phyloP scores from a whole-genome alignment of 495 filamentous ascomycete genomes.

The Annulohypoxylon maeteangense region DNA sequence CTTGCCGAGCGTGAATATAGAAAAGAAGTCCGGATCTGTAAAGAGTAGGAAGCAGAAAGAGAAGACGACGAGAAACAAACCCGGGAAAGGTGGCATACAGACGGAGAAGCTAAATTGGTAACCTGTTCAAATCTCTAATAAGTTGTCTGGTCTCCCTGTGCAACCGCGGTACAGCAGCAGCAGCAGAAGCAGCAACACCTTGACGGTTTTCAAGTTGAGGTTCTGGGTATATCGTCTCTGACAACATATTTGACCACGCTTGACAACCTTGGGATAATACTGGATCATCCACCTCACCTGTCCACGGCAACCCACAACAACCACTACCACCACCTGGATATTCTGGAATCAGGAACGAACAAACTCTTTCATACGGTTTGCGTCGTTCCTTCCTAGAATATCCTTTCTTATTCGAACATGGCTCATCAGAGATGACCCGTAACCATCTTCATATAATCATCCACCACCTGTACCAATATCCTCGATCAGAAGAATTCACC shows the following conservation, averaged over 20 bases:
- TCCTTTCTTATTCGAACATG: constrained; percentile 36
- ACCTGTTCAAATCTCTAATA: constrained; percentile 15
- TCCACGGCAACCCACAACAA: not conserved
- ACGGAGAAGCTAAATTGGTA: constrained; percentile 12
- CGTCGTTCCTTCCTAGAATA: constrained; percentile 21
- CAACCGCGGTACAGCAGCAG: constrained; percentile 34
- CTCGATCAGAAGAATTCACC: constrained; percentile 7
- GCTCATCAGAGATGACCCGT: constrained; percentile 46
- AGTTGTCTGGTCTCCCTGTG: constrained; percentile 29
- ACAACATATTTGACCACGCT: constrained; percentile 9
- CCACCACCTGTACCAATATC: constrained; percentile 30
- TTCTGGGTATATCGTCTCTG: constrained; percentile 35
- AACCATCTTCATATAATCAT: constrained; percentile 26
- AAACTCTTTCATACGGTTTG: constrained; percentile 38
- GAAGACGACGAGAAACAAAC: constrained; percentile 21
- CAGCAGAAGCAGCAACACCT: constrained; percentile 26
- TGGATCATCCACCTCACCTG: not conserved
- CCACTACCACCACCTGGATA: constrained; percentile 27
- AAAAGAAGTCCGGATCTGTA: constrained; percentile 12
- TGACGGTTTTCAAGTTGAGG: constrained; percentile 7
- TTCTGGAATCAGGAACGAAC: constrained; percentile 36
- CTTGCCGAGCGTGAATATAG: constrained; percentile 40
- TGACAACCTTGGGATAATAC: not conserved
- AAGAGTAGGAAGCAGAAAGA: constrained; percentile 11
- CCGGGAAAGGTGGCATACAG: constrained; percentile 24